Evolutionary conservation across 306 rosid species (phyloP).

Genomic region (Prunus mira): DNA sequence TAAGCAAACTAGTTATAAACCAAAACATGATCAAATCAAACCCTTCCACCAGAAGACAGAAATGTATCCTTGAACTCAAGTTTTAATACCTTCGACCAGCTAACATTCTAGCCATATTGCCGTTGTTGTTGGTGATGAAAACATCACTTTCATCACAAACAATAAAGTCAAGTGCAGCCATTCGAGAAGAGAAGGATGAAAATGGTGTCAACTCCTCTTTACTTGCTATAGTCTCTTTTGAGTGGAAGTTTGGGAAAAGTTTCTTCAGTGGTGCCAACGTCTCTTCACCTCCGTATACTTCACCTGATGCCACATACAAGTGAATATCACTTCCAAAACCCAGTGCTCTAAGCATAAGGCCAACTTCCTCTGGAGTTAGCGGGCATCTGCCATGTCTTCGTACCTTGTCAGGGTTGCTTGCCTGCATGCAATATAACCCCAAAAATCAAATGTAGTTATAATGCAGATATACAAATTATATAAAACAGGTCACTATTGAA

Average conservation of each 20-base stretch:
- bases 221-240: slow-evolving; percentile 74
- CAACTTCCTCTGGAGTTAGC: slow-evolving; percentile 91
- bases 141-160: slow-evolving; percentile 86
- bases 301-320: slow-evolving; percentile 94
- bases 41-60: background rate
- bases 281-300: slow-evolving; percentile 77
- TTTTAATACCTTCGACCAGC: slow-evolving; percentile 81
- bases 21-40: background rate
- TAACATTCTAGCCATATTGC: slow-evolving; percentile 91
- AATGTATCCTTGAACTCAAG: background rate
- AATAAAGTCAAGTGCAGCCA: slow-evolving; percentile 84
- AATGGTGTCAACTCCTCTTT: slow-evolving; percentile 70
- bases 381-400: slow-evolving; percentile 91
- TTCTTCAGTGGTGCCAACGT: slow-evolving; percentile 71
- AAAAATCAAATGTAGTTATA: too few relatives aligned
- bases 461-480: too few relatives aligned
- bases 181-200: slow-evolving; percentile 77
- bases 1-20: background rate
- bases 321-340: slow-evolving; percentile 70
- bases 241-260: slow-evolving; percentile 72
- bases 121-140: slow-evolving; percentile 83
- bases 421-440: too few relatives aligned
- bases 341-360: slow-evolving; percentile 82
- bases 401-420: slow-evolving; percentile 69
- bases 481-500: too few relatives aligned